Conservation (phyloP, 2,329 filamentous ascomycete species). For the Pseudogymnoascus sp. region DNA sequence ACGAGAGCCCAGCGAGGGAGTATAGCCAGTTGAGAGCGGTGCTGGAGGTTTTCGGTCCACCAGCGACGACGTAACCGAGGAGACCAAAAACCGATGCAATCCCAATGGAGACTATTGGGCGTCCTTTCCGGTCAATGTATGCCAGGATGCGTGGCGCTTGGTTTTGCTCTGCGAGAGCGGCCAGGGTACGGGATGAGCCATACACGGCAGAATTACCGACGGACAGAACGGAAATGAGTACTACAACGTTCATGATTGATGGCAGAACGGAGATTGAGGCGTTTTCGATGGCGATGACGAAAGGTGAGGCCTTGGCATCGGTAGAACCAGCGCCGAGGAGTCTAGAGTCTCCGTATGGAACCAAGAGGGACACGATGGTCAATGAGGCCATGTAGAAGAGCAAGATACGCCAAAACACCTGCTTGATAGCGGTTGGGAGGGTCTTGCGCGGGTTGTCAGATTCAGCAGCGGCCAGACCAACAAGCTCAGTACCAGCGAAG, state of each 20-base stretch:
- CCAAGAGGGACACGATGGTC: slow-evolving; percentile 42
- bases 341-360: slow-evolving; percentile 35
- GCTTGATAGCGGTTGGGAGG: slow-evolving; percentile 43
- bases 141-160: slow-evolving; percentile 49
- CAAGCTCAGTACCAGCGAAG: slow-evolving; percentile 44
- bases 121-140: slow-evolving; percentile 50
- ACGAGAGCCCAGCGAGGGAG: slow-evolving; percentile 53
- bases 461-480: slow-evolving; percentile 45
- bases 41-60: slow-evolving; percentile 37
- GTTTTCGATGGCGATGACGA: slow-evolving; percentile 49
- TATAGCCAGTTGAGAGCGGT: slow-evolving; percentile 57
- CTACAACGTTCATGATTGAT: slow-evolving; percentile 51
- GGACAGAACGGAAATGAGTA: slow-evolving; percentile 49
- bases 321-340: slow-evolving; percentile 32
- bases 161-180: slow-evolving; percentile 50
- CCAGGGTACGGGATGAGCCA: slow-evolving; percentile 50
- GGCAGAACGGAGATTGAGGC: slow-evolving; percentile 44
- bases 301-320: slow-evolving; percentile 41
- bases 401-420: slow-evolving; percentile 46
- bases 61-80: slow-evolving; percentile 42
- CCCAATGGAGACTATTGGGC: slow-evolving; percentile 44
- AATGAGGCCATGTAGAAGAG: slow-evolving; percentile 46
- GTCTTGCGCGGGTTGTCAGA: slow-evolving; percentile 39
- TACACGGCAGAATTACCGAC: slow-evolving; percentile 53
- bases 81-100: slow-evolving; percentile 41